Base-by-base conservation (phyloP, 257 asterid genomes). In the Rhazya stricta region DNA sequence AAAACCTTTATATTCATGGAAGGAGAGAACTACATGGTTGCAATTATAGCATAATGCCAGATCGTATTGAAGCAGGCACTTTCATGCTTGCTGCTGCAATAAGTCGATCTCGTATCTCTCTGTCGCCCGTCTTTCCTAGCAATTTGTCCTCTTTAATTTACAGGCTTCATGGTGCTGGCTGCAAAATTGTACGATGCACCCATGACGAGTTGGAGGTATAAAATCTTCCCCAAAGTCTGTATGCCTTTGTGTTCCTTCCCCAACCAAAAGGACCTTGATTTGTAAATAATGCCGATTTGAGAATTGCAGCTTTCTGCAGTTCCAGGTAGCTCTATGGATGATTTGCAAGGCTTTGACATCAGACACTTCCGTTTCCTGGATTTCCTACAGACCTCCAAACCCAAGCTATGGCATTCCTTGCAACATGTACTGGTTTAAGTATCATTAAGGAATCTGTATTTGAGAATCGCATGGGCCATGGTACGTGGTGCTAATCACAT, bases 331-430 rank as follows among this genome's bases (percentile, higher is more conserved):
- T 73, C 74, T 54, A 23, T 39, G 50, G 78, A 58, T 32, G 82
- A 79, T 41, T 73, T 73, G 70, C 70, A 11, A 61, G 85, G 85
- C 57, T 75, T 86, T 69, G 83, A 39, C 58, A 23, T 80, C 18
- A 78, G 78, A 84, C 85, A 0, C 78, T n/a, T 39, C 88, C 88
- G 37, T 84, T 73, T 65, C 90, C 86, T 5, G 86, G 83, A 79
- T 86, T 86, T 81, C 85, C 88, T 1, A 86, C 88, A 8, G 88
- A 86, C 78, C 86, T 86, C 78, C 90, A 84, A 61, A 85, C 82
- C n/a, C 84, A 58, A 42, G 74, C 83, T 9, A 78, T 82, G 84
- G 88, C 88, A 32, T 74, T 86, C 42, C 81, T 82, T 1, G 70
- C 88, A 1, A 84, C 86, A 1, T 86, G 88, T 72, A 77, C 69